Evolutionary conservation across 139 green algal genomes (phyloP), one percentile per base, ranked within the genome.

Genomic region (Coelastrella sp.): DNA sequence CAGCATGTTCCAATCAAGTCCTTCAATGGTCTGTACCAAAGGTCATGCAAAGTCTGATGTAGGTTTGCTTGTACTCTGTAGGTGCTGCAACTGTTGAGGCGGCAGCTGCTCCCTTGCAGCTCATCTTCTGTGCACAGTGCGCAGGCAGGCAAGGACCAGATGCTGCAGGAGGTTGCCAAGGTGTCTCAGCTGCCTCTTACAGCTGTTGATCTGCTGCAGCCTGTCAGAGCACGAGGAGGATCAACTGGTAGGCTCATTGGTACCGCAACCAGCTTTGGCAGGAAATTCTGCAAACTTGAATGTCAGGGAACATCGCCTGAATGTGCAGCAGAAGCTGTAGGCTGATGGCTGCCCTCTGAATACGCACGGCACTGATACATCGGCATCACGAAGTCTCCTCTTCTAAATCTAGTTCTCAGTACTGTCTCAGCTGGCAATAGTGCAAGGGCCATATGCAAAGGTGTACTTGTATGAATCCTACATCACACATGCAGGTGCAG

Each of bases 141-240:
- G 34, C 23, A 51, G 17, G 75, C 75, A 69, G 75, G 34, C 34
- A 71, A 38, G 35, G 75, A 71, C 40, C 34, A 69, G 35, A 9
- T 71, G 19, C 50, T 45, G 7, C 19, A 53, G 2, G 75, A 82
- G 53, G 51, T 9, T 2, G 53, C 6, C 4, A 37, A 38, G 35
- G 35, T 82, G 5, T 25, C 7, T 5, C 51, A 27, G 8, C 19
- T 82, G 53, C 75, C 35, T 6, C 21, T 82, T 34, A 32, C 30
- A 3, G 75, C 30, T 17, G 13, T 64, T 38, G 40, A 13, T 19
- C 21, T 45, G 7, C 75, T 60, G 50, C 73, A 81, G 73, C 3
- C 21, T 34, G 19, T 81, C 37, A 41, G 45, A 9, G 48, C 73
- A 50, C 27, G 15, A 30, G 8, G 6, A 8, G 30, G 27, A 41